Evolutionary conservation across 1,284 basidiomycete species (phyloP).

Genomic region (Stygiomarasmius scandens): DNA sequence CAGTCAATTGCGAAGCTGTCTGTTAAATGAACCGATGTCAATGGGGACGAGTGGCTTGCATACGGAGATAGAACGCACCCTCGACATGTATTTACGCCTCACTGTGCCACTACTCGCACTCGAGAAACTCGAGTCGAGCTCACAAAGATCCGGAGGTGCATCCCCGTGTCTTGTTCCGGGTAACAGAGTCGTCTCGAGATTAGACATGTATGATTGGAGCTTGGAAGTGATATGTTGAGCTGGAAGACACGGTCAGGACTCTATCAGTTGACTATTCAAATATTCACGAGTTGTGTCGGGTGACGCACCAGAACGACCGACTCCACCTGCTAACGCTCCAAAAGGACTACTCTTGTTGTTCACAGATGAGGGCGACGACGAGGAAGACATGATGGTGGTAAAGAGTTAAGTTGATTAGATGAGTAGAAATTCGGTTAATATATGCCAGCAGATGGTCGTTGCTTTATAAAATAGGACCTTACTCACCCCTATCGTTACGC

Average conservation of each 20-base stretch:
- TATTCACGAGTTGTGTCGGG: too few species aligned
- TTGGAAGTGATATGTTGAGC: not conserved
- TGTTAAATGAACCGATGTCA: not conserved
- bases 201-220: not conserved
- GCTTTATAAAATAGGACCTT: too few species aligned
- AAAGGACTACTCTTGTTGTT: too few species aligned
- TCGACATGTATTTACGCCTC: not conserved
- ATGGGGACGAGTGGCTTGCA: not conserved
- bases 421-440: too few species aligned
- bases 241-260: not conserved
- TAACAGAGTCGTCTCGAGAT: not conserved
- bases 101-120: not conserved
- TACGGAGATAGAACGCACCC: not conserved
- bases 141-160: not conserved
- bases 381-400: too few species aligned
- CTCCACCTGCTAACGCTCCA: too few species aligned
- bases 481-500: too few species aligned
- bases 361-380: too few species aligned
- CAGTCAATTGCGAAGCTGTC: not conserved
- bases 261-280: too few species aligned
- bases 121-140: not conserved
- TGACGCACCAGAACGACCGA: too few species aligned
- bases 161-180: not conserved
- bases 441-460: too few species aligned
- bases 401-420: too few species aligned